Conservation (phyloP, 176 grass and related monocot genomes). For the Puccinellia tenuiflora region DNA sequence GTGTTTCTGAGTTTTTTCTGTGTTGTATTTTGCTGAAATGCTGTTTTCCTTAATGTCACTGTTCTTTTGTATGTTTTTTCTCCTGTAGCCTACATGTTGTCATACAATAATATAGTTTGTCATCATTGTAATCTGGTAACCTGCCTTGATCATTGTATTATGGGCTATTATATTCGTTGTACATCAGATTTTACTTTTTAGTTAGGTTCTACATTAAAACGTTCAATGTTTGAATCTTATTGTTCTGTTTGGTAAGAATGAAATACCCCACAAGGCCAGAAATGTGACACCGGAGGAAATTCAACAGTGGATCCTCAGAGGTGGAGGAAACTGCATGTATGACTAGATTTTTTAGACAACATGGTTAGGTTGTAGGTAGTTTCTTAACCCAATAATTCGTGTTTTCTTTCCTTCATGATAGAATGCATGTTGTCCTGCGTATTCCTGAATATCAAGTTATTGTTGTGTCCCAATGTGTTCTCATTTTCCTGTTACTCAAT, state of each 20-base stretch:
- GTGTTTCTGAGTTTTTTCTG: background rate
- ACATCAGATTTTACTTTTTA: background rate
- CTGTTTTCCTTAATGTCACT: background rate
- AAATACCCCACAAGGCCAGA: background rate
- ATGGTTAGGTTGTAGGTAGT: background rate
- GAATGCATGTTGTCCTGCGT: background rate
- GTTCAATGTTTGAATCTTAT: background rate
- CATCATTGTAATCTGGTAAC: background rate
- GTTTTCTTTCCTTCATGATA: background rate
- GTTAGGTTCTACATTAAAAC: background rate
- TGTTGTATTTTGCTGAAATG: background rate
- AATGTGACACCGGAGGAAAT: background rate
- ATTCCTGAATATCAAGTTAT: background rate
- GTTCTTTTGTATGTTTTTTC: background rate
- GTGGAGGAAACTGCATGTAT: background rate
- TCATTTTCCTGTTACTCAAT: background rate
- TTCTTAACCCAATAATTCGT: background rate
- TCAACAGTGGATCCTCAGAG: background rate
- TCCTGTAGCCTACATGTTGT: background rate
- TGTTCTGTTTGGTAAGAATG: background rate
- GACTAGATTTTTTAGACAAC: background rate
- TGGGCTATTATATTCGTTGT: background rate
- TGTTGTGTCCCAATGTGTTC: background rate
- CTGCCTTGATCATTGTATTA: background rate
- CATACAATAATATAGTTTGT: background rate